phyloP scores from a whole-genome alignment of 2,329 filamentous ascomycete genomes.

The Hirsutella minnesotensis region DNA sequence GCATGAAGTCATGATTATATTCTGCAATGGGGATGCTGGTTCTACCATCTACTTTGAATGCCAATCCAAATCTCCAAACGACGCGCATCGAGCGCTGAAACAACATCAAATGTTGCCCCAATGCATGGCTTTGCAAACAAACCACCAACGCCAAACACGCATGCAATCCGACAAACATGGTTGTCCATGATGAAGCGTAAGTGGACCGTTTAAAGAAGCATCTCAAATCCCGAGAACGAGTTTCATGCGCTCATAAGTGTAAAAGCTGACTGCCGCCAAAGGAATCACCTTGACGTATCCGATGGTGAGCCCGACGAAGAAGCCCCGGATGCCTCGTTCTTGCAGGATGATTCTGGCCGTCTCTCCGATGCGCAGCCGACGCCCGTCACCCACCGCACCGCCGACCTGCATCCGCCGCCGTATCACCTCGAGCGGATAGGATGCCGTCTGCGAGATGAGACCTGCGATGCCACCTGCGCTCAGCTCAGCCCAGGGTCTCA shows the following conservation, averaged over 20 bases:
- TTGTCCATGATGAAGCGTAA: too few species aligned
- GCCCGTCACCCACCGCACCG: slow-evolving; percentile 85
- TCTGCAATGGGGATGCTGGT: too few species aligned
- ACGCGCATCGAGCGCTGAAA: too few species aligned
- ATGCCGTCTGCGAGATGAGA: slow-evolving; percentile 78
- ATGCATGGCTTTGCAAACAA: neutral
- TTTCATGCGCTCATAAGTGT: slow-evolving; percentile 54
- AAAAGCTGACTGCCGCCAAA: slow-evolving; percentile 64
- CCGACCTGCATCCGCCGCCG: slow-evolving; percentile 91
- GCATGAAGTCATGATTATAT: too few species aligned
- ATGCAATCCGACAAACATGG: too few species aligned
- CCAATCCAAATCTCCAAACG: too few species aligned
- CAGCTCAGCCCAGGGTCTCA: slow-evolving; percentile 81
- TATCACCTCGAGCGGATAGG: slow-evolving; percentile 90
- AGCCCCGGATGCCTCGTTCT: slow-evolving; percentile 68
- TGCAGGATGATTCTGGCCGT: slow-evolving; percentile 63
- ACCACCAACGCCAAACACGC: slow-evolving; percentile 5
- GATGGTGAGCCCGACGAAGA: slow-evolving; percentile 87
- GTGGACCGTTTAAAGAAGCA: too few species aligned
- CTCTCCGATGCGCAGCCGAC: slow-evolving; percentile 63
- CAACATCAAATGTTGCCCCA: too few species aligned
- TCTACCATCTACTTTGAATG: too few species aligned
- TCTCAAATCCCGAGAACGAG: slow-evolving; percentile 50
- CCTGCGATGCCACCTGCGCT: slow-evolving; percentile 76
- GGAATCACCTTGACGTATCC: slow-evolving; percentile 92